These are phyloP conservation scores for Lignosus rhinocerotis DNA, from an alignment of 1,284 basidiomycete species.

Conservation along the genomic window DNA sequence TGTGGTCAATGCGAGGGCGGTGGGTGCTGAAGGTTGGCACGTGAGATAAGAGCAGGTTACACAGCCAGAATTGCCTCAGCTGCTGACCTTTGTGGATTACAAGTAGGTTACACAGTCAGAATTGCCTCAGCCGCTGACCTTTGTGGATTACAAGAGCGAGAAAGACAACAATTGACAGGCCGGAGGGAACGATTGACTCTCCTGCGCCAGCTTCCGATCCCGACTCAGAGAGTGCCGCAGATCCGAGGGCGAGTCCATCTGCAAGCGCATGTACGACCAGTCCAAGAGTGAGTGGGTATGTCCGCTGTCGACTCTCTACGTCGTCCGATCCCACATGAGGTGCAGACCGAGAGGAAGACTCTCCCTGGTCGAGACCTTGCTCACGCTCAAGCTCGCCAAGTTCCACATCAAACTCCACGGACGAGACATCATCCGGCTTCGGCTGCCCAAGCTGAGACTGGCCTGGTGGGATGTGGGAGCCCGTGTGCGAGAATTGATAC, in stretches of 20 bases:
- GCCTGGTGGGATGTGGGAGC: conserved; percentile 28
- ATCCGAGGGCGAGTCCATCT: conserved; percentile 89
- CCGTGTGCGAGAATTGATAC: conserved; percentile 51
- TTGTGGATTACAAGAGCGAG: conserved; percentile 89
- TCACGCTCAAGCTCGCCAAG: conserved; percentile 51
- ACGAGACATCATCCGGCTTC: conserved; percentile 19
- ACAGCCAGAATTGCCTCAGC: too few species aligned
- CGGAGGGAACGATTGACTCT: conserved; percentile 33
- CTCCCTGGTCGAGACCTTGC: conserved; percentile 21
- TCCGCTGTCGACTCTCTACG: conserved; percentile 31
- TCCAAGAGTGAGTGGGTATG: conserved; percentile 79
- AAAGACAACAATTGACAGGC: conserved; percentile 80
- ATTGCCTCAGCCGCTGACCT: conserved; percentile 57
- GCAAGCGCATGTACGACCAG: conserved; percentile 85
- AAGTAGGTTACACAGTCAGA: background rate
- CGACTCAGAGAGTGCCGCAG: conserved; percentile 54
- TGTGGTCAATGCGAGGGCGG: conserved; percentile 81
- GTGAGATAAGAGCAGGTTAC: background rate
- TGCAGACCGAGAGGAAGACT: background rate
- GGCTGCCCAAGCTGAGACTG: conserved; percentile 19
- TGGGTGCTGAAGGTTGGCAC: conserved; percentile 60
- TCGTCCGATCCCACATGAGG: background rate
- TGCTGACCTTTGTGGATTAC: conserved; percentile 38
- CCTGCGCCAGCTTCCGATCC: conserved; percentile 24
- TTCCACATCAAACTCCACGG: conserved; percentile 62